These are phyloP conservation scores for Ophidiomyces ophidiicola DNA, from an alignment of 2,329 filamentous ascomycete genomes.

Conservation along the genomic window DNA sequence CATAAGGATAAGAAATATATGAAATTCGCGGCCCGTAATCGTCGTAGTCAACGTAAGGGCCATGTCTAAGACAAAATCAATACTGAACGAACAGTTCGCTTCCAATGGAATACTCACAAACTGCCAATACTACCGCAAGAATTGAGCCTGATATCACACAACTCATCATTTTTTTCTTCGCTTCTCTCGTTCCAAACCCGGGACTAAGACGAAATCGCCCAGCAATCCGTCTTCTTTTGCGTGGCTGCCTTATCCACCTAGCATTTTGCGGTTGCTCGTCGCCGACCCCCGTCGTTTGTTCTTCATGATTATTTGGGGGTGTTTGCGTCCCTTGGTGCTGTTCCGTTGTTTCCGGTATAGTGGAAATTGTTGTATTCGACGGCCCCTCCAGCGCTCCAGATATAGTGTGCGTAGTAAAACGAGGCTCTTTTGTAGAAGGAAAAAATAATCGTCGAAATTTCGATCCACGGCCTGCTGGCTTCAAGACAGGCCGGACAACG, in stretches of 20 bases:
- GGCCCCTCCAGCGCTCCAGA: neutral
- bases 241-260: slow-evolving; percentile 5
- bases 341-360: too few relatives aligned
- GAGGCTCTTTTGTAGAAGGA: neutral
- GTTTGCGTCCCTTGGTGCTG: too few relatives aligned
- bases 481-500: neutral
- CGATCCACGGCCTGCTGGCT: neutral
- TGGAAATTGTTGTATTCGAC: too few relatives aligned
- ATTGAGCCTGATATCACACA: slow-evolving; percentile 56
- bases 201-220: slow-evolving; percentile 15
- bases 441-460: slow-evolving; percentile 1
- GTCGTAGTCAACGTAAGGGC: slow-evolving; percentile 55
- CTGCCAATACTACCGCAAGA: slow-evolving; percentile 45
- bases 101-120: slow-evolving; percentile 46
- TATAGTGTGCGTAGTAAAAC: neutral
- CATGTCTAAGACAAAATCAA: slow-evolving; percentile 46
- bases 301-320: neutral
- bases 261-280: neutral
- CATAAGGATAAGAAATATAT: slow-evolving; percentile 66
- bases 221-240: slow-evolving; percentile 1
- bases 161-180: slow-evolving; percentile 40
- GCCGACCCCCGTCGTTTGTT: neutral
- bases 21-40: slow-evolving; percentile 56
- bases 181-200: slow-evolving; percentile 15
- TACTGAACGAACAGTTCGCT: neutral